Evolutionary conservation across 2,329 filamentous ascomycete genomes (phyloP).

Genomic region (Sphaerulina populicola): DNA sequence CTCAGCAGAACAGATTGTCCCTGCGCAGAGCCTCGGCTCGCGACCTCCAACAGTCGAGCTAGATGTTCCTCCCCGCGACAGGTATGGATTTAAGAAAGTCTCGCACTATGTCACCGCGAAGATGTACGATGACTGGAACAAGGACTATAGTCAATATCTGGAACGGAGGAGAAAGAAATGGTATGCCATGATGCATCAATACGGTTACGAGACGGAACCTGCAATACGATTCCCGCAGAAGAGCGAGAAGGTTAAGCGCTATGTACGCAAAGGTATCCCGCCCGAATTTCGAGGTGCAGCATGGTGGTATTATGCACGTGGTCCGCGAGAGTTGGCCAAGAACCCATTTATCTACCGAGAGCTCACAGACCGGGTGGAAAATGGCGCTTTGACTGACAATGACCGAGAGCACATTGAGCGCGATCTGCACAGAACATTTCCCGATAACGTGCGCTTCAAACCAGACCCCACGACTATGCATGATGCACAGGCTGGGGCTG

Average conservation of each 20-base stretch:
- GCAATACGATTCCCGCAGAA: constrained; percentile 72
- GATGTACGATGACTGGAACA: constrained; percentile 76
- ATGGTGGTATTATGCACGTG: constrained; percentile 94
- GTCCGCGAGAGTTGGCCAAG: constrained; percentile 67
- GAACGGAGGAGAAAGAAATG: constrained; percentile 72
- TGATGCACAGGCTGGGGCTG: constrained; percentile 27
- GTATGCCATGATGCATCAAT: constrained; percentile 67
- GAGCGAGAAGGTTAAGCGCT: constrained; percentile 76
- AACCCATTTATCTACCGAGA: constrained; percentile 69
- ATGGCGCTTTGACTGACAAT: constrained; percentile 52
- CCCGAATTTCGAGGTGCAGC: constrained; percentile 90
- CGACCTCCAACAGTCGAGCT: constrained; percentile 1
- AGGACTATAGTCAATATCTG: constrained; percentile 65
- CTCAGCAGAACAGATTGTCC: constrained; percentile 17
- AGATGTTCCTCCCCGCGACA: constrained; percentile 51
- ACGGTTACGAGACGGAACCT: constrained; percentile 57
- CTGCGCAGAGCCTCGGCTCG: constrained; percentile 7
- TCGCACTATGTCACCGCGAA: constrained; percentile 68
- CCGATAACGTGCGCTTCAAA: constrained; percentile 87
- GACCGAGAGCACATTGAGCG: constrained; percentile 88
- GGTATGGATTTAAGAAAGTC: constrained; percentile 86
- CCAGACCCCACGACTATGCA: constrained; percentile 43
- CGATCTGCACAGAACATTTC: constrained; percentile 87
- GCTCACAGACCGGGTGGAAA: constrained; percentile 58
- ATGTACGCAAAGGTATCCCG: constrained; percentile 85